phyloP scores from a whole-genome alignment of 495 filamentous ascomycete genomes.

The Penicillium antarcticum region DNA sequence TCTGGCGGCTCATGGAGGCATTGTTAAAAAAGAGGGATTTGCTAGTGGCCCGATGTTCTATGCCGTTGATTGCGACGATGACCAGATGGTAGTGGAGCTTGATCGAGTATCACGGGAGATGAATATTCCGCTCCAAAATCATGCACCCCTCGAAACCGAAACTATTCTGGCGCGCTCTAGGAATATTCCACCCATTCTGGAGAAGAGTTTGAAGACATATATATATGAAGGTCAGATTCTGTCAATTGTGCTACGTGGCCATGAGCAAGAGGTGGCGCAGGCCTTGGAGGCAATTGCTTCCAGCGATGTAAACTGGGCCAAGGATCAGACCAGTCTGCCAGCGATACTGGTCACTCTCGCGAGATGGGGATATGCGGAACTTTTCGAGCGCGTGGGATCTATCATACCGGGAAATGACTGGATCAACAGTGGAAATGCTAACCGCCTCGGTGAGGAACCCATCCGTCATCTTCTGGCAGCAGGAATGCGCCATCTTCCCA shows the following conservation, averaged over 20 bases:
- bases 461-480: conserved; percentile 28
- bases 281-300: conserved; percentile 6
- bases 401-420: conserved; percentile 4
- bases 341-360: conserved; percentile 11
- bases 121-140: neutral
- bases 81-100: conserved; percentile 16
- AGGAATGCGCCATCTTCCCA: conserved; percentile 30
- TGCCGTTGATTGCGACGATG: conserved; percentile 2
- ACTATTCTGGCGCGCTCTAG: conserved; percentile 7
- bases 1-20: conserved; percentile 1
- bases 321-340: neutral
- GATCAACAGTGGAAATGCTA: conserved; percentile 10
- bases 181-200: conserved; percentile 6
- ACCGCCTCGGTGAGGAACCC: neutral
- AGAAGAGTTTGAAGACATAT: neutral
- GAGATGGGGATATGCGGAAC: conserved; percentile 16
- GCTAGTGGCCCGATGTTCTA: neutral
- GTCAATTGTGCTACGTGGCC: conserved; percentile 3
- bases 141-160: neutral
- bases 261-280: conserved; percentile 6
- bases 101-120: neutral
- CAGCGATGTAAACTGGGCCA: neutral
- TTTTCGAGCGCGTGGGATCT: conserved; percentile 16
- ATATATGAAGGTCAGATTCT: neutral
- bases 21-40: neutral